phyloP scores from a whole-genome alignment of 768 basidiomycete species.

The Cyclocybe cylindracea region DNA sequence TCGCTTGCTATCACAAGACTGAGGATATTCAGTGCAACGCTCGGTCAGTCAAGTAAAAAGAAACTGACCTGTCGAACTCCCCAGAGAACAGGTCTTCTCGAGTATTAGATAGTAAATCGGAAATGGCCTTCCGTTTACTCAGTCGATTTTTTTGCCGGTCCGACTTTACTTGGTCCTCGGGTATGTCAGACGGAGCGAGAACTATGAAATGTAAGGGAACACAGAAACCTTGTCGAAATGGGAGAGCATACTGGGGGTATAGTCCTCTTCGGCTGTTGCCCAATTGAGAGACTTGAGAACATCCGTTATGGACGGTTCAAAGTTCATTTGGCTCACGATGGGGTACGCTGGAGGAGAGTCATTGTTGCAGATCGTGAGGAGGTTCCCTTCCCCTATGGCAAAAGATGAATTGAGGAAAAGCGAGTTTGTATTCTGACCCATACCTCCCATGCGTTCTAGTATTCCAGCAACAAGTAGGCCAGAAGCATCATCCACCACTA shows the following conservation, averaged over 20 bases:
- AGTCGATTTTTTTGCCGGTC: constrained; percentile 72
- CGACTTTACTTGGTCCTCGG: constrained; percentile 60
- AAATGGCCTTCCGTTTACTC: constrained; percentile 75
- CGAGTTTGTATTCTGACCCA: constrained; percentile 4
- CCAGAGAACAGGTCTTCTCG: constrained; percentile 84
- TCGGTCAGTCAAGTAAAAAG: neutral
- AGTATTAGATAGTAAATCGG: constrained; percentile 57
- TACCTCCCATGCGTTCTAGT: constrained; percentile 85
- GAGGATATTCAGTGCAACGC: neutral
- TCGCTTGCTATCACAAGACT: constrained; percentile 82
- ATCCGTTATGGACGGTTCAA: constrained; percentile 53
- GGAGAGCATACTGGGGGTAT: constrained; percentile 55
- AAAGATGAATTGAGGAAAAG: constrained; percentile 4
- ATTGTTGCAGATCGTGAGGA: constrained; percentile 84
- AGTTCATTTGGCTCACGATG: constrained; percentile 84
- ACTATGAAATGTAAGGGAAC: constrained; percentile 37
- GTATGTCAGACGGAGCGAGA: constrained; percentile 57
- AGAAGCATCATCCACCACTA: constrained; percentile 91
- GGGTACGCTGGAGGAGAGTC: constrained; percentile 95
- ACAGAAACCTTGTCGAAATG: neutral
- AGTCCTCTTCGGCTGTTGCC: constrained; percentile 82
- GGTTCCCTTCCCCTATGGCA: constrained; percentile 67
- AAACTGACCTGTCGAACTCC: constrained; percentile 81
- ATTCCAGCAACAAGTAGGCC: constrained; percentile 86
- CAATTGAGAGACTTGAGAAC: constrained; percentile 81